Percentiles rank a stretch among this genome's conserved stretches.
phyloP scores from a whole-genome alignment of 805 yeast species.

The Suhomyces prunicola region DNA sequence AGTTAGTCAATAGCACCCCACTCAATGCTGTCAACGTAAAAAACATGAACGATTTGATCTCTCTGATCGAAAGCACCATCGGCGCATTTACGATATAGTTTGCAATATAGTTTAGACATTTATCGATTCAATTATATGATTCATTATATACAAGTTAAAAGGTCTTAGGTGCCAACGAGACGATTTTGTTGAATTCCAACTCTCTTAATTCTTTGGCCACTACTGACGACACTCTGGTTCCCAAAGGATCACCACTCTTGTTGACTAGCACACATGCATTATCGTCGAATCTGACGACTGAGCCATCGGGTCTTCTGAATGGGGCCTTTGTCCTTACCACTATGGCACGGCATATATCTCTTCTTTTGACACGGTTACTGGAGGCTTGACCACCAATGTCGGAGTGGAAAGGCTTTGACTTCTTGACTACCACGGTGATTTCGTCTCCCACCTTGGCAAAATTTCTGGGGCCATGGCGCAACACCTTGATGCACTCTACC shows the following conservation, averaged over 20 bases:
- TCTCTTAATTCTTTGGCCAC: constrained; percentile 89
- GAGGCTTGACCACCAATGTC: constrained; percentile 72
- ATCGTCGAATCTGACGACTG: constrained; percentile 84
- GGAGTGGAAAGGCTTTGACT: constrained; percentile 74
- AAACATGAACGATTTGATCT: constrained; percentile 15
- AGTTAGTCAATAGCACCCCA: constrained; percentile 13
- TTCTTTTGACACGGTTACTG: constrained; percentile 82
- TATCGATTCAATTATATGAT: neutral
- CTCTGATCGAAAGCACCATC: constrained; percentile 16
- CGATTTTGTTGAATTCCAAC: constrained; percentile 79
- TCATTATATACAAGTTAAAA: constrained; percentile 7
- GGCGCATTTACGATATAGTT: constrained; percentile 9
- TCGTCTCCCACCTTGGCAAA: constrained; percentile 87
- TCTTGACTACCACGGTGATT: constrained; percentile 90
- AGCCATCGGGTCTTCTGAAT: constrained; percentile 79
- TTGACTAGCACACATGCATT: constrained; percentile 95
- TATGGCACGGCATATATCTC: constrained; percentile 94
- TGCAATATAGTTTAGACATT: neutral
- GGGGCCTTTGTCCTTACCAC: constrained; percentile 88
- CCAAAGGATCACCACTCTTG: constrained; percentile 90
- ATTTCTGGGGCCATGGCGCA: constrained; percentile 81
- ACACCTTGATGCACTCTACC: constrained; percentile 93
- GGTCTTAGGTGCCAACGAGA: constrained; percentile 83
- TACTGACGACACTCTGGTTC: constrained; percentile 85
- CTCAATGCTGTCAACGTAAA: constrained; percentile 9